Evolutionary conservation across 2,329 filamentous ascomycete species (phyloP).

Genomic region (Epichloe sylvatica): DNA sequence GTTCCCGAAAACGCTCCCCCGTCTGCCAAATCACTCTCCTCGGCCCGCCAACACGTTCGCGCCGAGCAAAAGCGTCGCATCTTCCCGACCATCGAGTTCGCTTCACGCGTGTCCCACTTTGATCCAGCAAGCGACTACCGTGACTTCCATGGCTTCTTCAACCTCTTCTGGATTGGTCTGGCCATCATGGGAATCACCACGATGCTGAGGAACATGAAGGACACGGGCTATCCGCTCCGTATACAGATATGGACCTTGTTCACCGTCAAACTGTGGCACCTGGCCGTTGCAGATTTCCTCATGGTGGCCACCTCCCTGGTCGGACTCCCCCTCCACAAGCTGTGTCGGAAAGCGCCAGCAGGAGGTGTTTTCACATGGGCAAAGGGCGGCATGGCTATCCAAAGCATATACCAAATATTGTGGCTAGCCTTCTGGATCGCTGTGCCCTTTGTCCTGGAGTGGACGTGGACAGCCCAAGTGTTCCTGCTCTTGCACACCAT

Average conservation of each 20-base stretch:
- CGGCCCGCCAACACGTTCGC: constrained; percentile 68
- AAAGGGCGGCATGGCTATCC: constrained; percentile 62
- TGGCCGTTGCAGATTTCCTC: constrained; percentile 66
- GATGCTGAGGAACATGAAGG: constrained; percentile 85
- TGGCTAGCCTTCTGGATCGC: constrained; percentile 78
- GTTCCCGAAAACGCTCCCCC: constrained; percentile 85
- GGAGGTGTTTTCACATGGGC: constrained; percentile 55
- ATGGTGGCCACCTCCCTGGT: constrained; percentile 72
- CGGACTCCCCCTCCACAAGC: constrained; percentile 57
- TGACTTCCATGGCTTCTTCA: constrained; percentile 95
- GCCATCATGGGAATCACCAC: constrained; percentile 94
- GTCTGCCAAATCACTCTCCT: constrained; percentile 73
- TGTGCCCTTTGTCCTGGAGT: constrained; percentile 71
- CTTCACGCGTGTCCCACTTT: constrained; percentile 85
- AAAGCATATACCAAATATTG: constrained; percentile 63
- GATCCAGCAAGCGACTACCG: constrained; percentile 83
- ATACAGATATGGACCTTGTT: constrained; percentile 81
- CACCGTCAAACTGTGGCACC: constrained; percentile 74
- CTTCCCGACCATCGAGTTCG: constrained; percentile 88
- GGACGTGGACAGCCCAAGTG: constrained; percentile 96
- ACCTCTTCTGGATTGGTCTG: constrained; percentile 93
- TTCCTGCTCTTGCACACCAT: constrained; percentile 86
- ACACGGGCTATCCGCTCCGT: constrained; percentile 75
- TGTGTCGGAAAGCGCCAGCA: constrained; percentile 41
- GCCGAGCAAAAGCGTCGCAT: constrained; percentile 69